These are phyloP conservation scores for Tulasnella sp. DNA, from an alignment of 768 basidiomycete species.

Conservation along the genomic window DNA sequence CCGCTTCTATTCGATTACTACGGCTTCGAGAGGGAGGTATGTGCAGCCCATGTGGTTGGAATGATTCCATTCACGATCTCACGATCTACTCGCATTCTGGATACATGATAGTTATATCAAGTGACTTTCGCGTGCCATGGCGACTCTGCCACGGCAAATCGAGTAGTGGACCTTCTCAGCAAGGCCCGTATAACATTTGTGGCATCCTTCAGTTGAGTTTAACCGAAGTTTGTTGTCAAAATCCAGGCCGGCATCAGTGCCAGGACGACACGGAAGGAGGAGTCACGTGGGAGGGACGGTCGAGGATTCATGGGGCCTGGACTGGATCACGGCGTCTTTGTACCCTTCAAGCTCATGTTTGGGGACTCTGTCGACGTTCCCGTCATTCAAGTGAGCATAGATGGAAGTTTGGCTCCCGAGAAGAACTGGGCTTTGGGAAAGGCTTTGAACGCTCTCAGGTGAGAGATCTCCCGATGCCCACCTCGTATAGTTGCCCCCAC, in stretches of 20 bases:
- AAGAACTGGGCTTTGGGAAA: constrained; percentile 55
- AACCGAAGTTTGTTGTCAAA: too few relatives aligned
- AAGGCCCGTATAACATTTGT: constrained; percentile 29
- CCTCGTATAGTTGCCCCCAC: not conserved
- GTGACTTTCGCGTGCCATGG: constrained; percentile 60
- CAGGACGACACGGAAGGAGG: constrained; percentile 31
- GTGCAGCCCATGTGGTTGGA: not conserved
- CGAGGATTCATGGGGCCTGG: constrained; percentile 54
- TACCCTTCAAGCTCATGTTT: constrained; percentile 73
- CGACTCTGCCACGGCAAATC: constrained; percentile 43
- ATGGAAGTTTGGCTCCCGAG: constrained; percentile 45
- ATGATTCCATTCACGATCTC: not conserved
- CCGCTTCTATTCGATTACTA: constrained; percentile 67
- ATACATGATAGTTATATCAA: constrained; percentile 37
- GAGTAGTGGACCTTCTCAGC: constrained; percentile 49
- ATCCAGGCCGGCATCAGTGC: too few relatives aligned
- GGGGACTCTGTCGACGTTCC: constrained; percentile 53
- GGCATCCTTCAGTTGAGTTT: too few relatives aligned
- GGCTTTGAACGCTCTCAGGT: constrained; percentile 50
- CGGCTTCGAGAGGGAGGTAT: constrained; percentile 38
- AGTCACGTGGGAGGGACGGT: constrained; percentile 54
- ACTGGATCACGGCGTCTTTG: constrained; percentile 68
- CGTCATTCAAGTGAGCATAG: constrained; percentile 59
- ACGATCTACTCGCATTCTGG: not conserved
- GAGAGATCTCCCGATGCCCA: too few relatives aligned